A percentile compares a stretch with the other conserved stretches of the same genome.
Conservation (phyloP, 371 early-diverging fungal genomes). For the Mortierella sp. region DNA sequence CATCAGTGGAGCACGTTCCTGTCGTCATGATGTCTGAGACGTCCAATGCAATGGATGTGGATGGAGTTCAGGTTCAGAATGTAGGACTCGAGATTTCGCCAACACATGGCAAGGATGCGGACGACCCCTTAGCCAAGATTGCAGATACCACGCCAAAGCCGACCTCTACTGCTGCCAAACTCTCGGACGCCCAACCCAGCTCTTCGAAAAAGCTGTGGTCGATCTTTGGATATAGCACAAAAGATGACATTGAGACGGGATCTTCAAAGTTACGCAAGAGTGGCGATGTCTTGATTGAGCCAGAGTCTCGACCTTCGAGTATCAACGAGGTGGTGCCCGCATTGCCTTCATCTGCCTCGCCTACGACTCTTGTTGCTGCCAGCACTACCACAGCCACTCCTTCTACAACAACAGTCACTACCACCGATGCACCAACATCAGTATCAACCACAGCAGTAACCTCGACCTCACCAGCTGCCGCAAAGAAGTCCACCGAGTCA, state of each 20-base stretch:
- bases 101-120: constrained; percentile 7
- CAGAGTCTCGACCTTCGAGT: constrained; percentile 31
- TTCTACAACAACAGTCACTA: neutral
- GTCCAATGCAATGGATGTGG: neutral
- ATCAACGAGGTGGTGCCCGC: neutral
- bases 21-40: neutral
- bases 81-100: constrained; percentile 18
- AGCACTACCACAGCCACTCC: neutral
- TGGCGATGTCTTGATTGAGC: constrained; percentile 45
- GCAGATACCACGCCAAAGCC: neutral
- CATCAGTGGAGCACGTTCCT: neutral
- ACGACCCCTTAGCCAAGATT: constrained; percentile 12
- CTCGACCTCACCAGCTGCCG: neutral
- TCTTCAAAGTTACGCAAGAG: constrained; percentile 24
- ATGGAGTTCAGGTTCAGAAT: neutral
- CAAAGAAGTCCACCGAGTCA: neutral
- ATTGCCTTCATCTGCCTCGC: neutral
- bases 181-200: neutral
- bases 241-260: constrained; percentile 5
- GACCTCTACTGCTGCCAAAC: neutral
- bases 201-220: constrained; percentile 40
- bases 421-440: neutral
- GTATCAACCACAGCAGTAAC: neutral
- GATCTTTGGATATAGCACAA: constrained; percentile 38
- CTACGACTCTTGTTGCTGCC: neutral